A percentile compares a stretch with the other conserved stretches of the same genome.
Evolutionary conservation across 2,329 filamentous ascomycete genomes (phyloP).

Genomic region (Aureobasidium uvarum): DNA sequence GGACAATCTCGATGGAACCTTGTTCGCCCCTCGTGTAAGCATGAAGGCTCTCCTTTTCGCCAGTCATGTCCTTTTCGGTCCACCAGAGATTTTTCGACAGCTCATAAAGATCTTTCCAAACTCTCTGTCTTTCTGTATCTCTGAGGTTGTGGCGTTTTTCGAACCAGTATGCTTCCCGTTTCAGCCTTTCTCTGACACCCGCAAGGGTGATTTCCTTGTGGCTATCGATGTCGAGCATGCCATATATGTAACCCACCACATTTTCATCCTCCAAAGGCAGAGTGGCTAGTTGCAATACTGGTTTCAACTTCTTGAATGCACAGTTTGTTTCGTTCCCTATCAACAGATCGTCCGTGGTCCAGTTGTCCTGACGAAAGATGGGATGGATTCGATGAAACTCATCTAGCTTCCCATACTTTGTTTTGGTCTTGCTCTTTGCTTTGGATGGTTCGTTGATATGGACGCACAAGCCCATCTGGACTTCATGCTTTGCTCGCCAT

Average conservation of each 20-base stretch:
- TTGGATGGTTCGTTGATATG: not conserved
- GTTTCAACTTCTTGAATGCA: not conserved
- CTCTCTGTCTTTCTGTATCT: not conserved
- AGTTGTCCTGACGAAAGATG: constrained; percentile 8
- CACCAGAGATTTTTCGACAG: not conserved
- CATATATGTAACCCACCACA: not conserved
- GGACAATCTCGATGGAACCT: not conserved
- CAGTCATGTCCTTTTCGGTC: not conserved
- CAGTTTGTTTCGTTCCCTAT: not conserved
- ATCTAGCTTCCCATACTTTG: not conserved
- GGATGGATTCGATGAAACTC: constrained; percentile 2
- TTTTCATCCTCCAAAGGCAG: not conserved
- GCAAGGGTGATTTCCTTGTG: not conserved
- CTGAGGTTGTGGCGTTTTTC: not conserved
- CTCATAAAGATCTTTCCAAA: constrained; percentile 4
- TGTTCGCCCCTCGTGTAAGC: not conserved
- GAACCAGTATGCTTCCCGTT: not conserved
- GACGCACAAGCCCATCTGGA: not conserved
- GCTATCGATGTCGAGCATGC: not conserved
- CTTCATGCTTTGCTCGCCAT: constrained; percentile 3
- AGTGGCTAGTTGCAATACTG: constrained; percentile 15
- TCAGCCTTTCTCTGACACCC: not conserved
- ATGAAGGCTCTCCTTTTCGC: not conserved
- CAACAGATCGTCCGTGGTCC: not conserved
- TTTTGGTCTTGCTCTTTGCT: not conserved